Evolutionary conservation across 164 flowering plant genomes (phyloP).

Genomic region (Paratinospora sagittata): DNA sequence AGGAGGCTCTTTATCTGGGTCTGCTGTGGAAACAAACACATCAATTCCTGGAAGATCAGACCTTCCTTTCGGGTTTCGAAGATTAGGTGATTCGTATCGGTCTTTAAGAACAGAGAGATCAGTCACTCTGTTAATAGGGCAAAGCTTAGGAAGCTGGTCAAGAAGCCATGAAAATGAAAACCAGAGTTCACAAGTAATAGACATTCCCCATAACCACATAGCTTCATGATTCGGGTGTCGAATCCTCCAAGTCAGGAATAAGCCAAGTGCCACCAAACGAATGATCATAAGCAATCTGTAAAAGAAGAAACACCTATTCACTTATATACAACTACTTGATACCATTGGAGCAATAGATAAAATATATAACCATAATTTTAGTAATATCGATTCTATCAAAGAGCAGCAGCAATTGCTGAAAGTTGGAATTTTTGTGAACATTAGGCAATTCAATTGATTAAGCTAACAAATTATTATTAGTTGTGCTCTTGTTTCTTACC

Average conservation of each 20-base stretch:
- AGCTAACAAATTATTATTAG: neutral
- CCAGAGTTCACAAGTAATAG: conserved; percentile 75
- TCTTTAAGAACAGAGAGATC: conserved; percentile 70
- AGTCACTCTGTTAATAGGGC: conserved; percentile 70
- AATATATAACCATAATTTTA: too few species aligned
- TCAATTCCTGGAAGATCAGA: conserved; percentile 92
- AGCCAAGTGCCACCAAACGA: conserved; percentile 63
- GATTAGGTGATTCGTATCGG: conserved; percentile 64
- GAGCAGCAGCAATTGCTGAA: neutral
- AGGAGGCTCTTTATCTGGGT: conserved; percentile 90
- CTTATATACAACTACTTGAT: neutral
- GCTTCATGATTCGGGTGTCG: conserved; percentile 78
- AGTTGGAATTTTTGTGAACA: neutral
- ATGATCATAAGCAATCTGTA: conserved; percentile 60
- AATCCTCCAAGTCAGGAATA: conserved; percentile 76
- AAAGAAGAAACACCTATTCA: neutral
- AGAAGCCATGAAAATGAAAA: conserved; percentile 88
- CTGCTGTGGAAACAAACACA: conserved; percentile 86
- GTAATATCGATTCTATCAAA: neutral
- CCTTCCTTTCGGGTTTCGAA: conserved; percentile 66
- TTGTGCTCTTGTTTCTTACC: conserved; percentile 28
- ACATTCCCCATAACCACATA: conserved; percentile 90
- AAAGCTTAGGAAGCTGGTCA: conserved; percentile 91
- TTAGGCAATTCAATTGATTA: neutral
- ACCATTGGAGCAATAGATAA: neutral